Conservation (phyloP, 805 yeast genomes). For the Yueomyces sp. region DNA sequence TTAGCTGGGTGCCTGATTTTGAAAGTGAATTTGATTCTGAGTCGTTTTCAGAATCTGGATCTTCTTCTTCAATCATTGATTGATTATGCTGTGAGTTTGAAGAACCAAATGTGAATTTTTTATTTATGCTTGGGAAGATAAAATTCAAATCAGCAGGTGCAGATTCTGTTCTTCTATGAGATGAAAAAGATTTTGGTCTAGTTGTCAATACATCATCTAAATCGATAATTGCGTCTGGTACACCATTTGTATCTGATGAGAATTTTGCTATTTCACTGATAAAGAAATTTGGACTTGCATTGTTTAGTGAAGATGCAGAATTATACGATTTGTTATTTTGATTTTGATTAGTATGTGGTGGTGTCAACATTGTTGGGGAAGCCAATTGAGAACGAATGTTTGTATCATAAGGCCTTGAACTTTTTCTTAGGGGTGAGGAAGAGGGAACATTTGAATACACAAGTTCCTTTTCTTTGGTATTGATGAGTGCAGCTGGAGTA, state of each 20-base stretch:
- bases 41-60: conserved; percentile 5
- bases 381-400: not conserved
- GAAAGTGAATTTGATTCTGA: not conserved
- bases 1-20: not conserved
- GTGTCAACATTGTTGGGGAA: not conserved
- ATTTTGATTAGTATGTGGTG: not conserved
- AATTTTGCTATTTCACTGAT: conserved; percentile 22
- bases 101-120: not conserved
- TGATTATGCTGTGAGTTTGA: not conserved
- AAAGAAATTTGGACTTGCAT: conserved; percentile 17
- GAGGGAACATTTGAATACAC: conserved; percentile 35
- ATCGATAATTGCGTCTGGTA: conserved; percentile 45
- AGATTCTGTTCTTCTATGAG: conserved; percentile 41
- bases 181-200: conserved; percentile 19
- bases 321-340: not conserved
- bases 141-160: conserved; percentile 38
- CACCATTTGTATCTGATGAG: conserved; percentile 20
- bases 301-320: not conserved
- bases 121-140: not conserved
- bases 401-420: not conserved
- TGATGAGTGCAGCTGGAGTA: not conserved
- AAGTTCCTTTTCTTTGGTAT: conserved; percentile 25
- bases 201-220: conserved; percentile 38
- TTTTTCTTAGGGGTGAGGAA: not conserved
- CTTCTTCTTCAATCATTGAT: conserved; percentile 11